Percentiles rank a stretch among this genome's conserved stretches.
phyloP scores from a whole-genome alignment of 2,329 filamentous ascomycete species.

The Ceratocystis huliohia region DNA sequence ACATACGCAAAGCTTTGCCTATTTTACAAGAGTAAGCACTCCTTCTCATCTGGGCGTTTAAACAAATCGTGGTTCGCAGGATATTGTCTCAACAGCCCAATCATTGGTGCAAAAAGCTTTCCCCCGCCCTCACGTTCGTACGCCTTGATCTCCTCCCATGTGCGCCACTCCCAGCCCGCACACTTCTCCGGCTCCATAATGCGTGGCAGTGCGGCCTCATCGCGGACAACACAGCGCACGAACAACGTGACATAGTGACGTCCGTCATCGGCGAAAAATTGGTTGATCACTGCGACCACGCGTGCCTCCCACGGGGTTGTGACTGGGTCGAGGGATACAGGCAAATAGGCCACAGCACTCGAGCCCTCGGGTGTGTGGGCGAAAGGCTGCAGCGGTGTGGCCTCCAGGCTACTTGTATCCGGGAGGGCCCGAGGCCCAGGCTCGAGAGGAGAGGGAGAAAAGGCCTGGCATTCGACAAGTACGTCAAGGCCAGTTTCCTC shows the following conservation, averaged over 20 bases:
- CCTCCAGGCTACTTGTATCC: background rate
- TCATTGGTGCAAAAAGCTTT: conserved; percentile 20
- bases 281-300: conserved; percentile 53
- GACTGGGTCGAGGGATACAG: background rate
- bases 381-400: background rate
- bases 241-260: conserved; percentile 70
- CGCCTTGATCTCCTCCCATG: conserved; percentile 33
- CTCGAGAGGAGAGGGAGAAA: background rate
- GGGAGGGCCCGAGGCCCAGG: background rate
- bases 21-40: conserved; percentile 1
- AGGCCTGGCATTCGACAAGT: conserved; percentile 28
- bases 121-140: conserved; percentile 23
- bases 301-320: conserved; percentile 24
- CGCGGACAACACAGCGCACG: conserved; percentile 40
- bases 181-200: conserved; percentile 40
- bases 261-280: conserved; percentile 43
- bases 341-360: conserved; percentile 6
- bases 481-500: conserved; percentile 59
- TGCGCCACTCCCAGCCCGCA: conserved; percentile 37
- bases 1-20: no score
- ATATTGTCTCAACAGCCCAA: conserved; percentile 7
- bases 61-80: conserved; percentile 11
- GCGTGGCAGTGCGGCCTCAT: conserved; percentile 38
- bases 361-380: background rate
- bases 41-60: background rate